phyloP scores from a whole-genome alignment of 768 basidiomycete genomes.

The Kwoniella dejecticola region DNA sequence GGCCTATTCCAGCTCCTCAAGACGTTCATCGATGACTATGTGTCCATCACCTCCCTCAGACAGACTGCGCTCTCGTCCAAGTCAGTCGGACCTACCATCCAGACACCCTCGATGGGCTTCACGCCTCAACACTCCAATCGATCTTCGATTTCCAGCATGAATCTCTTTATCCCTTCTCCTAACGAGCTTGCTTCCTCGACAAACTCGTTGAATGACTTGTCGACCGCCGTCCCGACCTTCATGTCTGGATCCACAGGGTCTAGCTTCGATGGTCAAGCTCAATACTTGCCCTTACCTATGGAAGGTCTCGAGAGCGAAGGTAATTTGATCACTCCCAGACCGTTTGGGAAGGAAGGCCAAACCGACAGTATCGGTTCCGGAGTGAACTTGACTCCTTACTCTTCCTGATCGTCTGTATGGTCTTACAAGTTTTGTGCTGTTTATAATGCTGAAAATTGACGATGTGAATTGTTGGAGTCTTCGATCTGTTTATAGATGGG shows the following conservation, averaged over 20 bases:
- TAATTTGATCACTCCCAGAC: conserved; percentile 14
- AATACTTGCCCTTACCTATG: conserved; percentile 15
- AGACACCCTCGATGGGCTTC: neutral
- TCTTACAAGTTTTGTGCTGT: neutral
- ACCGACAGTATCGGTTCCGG: neutral
- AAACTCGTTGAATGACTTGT: conserved; percentile 1
- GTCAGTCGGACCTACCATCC: conserved; percentile 3
- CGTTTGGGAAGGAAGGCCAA: neutral
- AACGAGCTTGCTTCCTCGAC: neutral
- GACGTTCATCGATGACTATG: conserved; percentile 49
- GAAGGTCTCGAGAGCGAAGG: neutral
- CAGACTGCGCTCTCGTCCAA: conserved; percentile 24
- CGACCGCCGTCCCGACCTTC: conserved; percentile 14
- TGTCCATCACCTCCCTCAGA: conserved; percentile 32
- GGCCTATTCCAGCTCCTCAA: conserved; percentile 49
- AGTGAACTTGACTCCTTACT: neutral
- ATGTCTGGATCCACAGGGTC: too few species aligned
- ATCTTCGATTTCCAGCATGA: conserved; percentile 7
- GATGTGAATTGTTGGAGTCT: too few species aligned
- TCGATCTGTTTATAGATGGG: too few species aligned
- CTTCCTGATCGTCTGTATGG: neutral
- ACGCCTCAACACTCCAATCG: conserved; percentile 1
- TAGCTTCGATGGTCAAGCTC: conserved; percentile 1
- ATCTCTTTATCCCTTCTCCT: conserved; percentile 13
- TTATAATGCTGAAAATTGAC: too few species aligned